Evolutionary conservation across 2,329 filamentous ascomycete species (phyloP).

Genomic region (Alternaria novae-zelandiae): DNA sequence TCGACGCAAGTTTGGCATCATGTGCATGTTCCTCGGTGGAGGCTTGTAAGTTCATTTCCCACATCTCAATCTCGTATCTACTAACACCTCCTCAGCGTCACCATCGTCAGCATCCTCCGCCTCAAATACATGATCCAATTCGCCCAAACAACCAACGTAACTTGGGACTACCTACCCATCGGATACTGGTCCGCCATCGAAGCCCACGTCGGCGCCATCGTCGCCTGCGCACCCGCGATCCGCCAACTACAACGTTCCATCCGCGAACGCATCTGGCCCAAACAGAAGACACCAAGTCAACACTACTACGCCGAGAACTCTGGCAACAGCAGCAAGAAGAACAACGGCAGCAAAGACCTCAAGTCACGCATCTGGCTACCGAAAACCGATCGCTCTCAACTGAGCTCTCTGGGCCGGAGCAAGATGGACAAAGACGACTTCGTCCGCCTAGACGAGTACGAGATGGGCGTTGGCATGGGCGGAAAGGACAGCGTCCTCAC

Average conservation of each 20-base stretch:
- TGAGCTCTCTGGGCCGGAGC: background rate
- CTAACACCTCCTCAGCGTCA: slow-evolving; percentile 43
- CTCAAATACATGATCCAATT: slow-evolving; percentile 53
- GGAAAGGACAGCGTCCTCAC: background rate
- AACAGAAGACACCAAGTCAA: background rate
- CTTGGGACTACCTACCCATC: slow-evolving; percentile 42
- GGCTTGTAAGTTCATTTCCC: slow-evolving; percentile 44
- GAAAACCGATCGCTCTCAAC: background rate
- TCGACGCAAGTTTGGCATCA: slow-evolving; percentile 41
- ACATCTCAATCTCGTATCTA: background rate
- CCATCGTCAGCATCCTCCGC: slow-evolving; percentile 53
- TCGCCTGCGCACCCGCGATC: slow-evolving; percentile 31
- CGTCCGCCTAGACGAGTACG: slow-evolving; percentile 1
- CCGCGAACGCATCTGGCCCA: slow-evolving; percentile 1
- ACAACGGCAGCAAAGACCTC: background rate
- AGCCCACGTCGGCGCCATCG: slow-evolving; percentile 34
- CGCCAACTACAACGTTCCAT: slow-evolving; percentile 13
- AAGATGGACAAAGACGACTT: slow-evolving; percentile 4
- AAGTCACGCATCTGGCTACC: background rate
- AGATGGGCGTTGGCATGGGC: background rate
- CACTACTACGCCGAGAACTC: background rate
- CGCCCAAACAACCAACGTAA: slow-evolving; percentile 50
- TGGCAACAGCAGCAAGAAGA: background rate
- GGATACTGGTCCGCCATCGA: slow-evolving; percentile 39
- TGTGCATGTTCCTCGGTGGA: slow-evolving; percentile 48